Evolutionary conservation across 2,329 filamentous ascomycete genomes (phyloP).

Genomic region (Calonectria crousiana): DNA sequence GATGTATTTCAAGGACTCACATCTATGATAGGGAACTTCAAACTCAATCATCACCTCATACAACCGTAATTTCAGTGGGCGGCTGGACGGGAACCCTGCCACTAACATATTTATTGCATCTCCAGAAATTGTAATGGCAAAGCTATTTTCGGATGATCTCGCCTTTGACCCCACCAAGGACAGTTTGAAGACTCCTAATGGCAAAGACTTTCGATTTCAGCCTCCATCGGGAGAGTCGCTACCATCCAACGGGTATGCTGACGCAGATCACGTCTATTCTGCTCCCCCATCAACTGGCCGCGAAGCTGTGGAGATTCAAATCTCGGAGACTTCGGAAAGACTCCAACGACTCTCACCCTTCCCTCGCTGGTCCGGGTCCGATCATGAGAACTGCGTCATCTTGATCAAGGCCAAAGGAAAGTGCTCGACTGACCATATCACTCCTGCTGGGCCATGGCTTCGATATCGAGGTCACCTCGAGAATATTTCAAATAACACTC

Average conservation of each 20-base stretch:
- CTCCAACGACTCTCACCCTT: conserved; percentile 93
- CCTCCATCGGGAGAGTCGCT: conserved; percentile 85
- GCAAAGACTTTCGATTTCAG: conserved; percentile 93
- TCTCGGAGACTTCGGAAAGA: conserved; percentile 91
- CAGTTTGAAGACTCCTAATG: conserved; percentile 91
- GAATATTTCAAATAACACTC: conserved; percentile 18
- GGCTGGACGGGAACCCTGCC: conserved; percentile 95
- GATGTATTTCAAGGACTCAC: neutral
- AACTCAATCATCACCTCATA: conserved; percentile 99
- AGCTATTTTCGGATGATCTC: conserved; percentile 85
- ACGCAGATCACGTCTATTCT: conserved; percentile 94
- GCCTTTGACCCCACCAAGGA: conserved; percentile 97
- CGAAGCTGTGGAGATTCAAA: conserved; percentile 77
- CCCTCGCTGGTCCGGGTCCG: conserved; percentile 39
- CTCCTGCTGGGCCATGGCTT: conserved; percentile 8
- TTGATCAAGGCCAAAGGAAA: conserved; percentile 16
- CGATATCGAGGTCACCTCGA: conserved; percentile 12
- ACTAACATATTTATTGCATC: conserved; percentile 95
- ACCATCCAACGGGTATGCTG: conserved; percentile 85
- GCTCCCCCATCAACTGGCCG: conserved; percentile 86
- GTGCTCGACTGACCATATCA: conserved; percentile 14
- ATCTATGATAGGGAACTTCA: conserved; percentile 89
- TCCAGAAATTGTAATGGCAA: conserved; percentile 87
- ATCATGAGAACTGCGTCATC: conserved; percentile 1
- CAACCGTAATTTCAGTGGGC: conserved; percentile 99